Percentiles rank a stretch among this genome's conserved stretches.
These are phyloP conservation scores for Mrakia gelida DNA, from an alignment of 768 basidiomycete genomes.

Conservation along the genomic window DNA sequence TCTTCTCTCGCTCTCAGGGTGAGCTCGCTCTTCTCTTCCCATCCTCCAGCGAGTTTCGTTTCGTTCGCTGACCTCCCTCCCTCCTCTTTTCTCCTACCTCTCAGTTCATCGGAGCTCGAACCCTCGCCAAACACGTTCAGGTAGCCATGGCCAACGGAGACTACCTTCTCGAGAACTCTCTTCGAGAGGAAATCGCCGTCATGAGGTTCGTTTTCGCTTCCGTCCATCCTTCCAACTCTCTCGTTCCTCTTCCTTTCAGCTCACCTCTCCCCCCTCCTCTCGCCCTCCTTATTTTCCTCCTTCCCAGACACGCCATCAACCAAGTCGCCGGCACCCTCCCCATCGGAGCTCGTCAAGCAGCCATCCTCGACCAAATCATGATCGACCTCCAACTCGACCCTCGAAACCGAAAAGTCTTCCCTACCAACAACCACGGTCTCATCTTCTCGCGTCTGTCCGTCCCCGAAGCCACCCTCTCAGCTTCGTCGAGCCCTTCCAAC, in stretches of 20 bases:
- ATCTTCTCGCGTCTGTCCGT: neutral
- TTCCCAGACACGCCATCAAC: neutral
- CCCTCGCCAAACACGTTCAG: neutral
- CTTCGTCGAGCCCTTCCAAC: neutral
- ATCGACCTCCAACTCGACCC: neutral
- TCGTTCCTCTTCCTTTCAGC: too few species aligned
- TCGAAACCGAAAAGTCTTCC: neutral
- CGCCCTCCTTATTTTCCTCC: too few species aligned
- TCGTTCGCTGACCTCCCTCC: too few species aligned
- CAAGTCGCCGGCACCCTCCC: neutral
- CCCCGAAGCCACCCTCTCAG: neutral
- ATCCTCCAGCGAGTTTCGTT: too few species aligned
- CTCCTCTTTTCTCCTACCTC: too few species aligned
- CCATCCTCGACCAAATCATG: neutral
- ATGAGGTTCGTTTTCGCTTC: neutral
- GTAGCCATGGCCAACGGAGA: neutral
- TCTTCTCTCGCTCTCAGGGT: too few species aligned
- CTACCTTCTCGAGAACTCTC: neutral
- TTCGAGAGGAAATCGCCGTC: neutral
- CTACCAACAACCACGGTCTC: neutral
- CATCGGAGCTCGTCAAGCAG: neutral
- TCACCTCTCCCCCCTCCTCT: too few species aligned
- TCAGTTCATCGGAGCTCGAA: neutral
- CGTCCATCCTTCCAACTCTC: too few species aligned
- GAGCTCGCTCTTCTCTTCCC: too few species aligned